Evolutionary conservation across 2,329 filamentous ascomycete genomes (phyloP), one percentile per base, ranked within the genome.

Genomic region (Lecanoromycetidae sp.): DNA sequence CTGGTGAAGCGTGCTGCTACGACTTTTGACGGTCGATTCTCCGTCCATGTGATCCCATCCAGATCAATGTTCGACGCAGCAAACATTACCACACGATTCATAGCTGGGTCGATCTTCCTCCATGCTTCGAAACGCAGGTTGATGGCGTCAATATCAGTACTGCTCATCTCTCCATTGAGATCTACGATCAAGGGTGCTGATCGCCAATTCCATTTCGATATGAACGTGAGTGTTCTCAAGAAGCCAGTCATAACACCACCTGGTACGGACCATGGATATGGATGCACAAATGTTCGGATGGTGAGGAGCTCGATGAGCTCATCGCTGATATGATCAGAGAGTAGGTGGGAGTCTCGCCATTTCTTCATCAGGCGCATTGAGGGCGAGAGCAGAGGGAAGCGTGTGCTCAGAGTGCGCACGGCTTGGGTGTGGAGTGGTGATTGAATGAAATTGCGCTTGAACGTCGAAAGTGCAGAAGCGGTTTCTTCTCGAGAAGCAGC

Each of bases 131-230:
- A 81, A 17, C 82, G 79, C 3, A 80, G 84, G 30, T 72, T 73
- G 53, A 91, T 79, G 2, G 71, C 68, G 26, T 75, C 66, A 9
- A 82, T 71, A 25, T 83, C 77, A 9, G 75, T 68, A 6, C 70
- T 64, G 6, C 75, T 75, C 58, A 93, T 71, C 12, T 79, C 75
- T 9, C 60, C 61, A 20, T 78, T 75, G 22, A 86, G 74, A 61
- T 95, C 87, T 22, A 95, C 72, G 27, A 94, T 72, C 26, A 96
- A 71, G 1, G 91, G 84, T 44, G 87, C 81, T 6, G 80, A 72
- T 23, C 84, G 78, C 91, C 91, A 98, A 61, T 96, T 87, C 87
- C 91, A 98, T 34, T 79, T 75, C 1, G 87, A 79, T 12, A 98
- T 71, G 62, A 90, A 83, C 26, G 81, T 69, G 1, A 98, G 69